Percentiles rank a stretch among this genome's conserved stretches.
These are phyloP conservation scores for Aspergillus novoparasiticus DNA, from an alignment of 2,329 filamentous ascomycete species.

Conservation along the genomic window DNA sequence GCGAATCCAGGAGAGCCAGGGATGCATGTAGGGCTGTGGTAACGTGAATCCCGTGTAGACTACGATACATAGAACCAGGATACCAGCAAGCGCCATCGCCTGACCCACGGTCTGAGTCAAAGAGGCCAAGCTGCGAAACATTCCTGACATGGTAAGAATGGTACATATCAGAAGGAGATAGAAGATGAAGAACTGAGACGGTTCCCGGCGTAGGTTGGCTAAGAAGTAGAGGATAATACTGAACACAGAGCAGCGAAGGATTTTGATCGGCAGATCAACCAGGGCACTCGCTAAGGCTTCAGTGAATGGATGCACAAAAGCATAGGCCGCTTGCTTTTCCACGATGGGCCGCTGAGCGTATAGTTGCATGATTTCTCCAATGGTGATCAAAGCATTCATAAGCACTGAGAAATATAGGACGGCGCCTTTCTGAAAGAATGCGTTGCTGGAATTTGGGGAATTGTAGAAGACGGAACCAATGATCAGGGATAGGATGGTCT, in stretches of 20 bases:
- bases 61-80: conserved; percentile 39
- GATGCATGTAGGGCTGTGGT: conserved; percentile 61
- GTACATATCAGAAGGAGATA: conserved; percentile 56
- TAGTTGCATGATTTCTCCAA: conserved; percentile 56
- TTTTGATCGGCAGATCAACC: conserved; percentile 67
- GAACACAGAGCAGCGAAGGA: conserved; percentile 70
- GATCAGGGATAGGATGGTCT: conserved; percentile 72
- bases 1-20: conserved; percentile 78
- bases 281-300: background rate
- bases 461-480: conserved; percentile 79
- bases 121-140: conserved; percentile 76
- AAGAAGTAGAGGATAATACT: conserved; percentile 82
- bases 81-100: conserved; percentile 54
- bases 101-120: conserved; percentile 65
- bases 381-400: conserved; percentile 77
- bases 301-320: conserved; percentile 14
- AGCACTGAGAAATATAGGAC: conserved; percentile 82
- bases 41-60: conserved; percentile 50
- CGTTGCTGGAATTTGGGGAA: conserved; percentile 60
- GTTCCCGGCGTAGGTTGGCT: conserved; percentile 71
- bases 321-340: conserved; percentile 13
- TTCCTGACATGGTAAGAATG: conserved; percentile 75
- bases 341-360: conserved; percentile 12
- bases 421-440: conserved; percentile 74
- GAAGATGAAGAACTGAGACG: conserved; percentile 81